A percentile compares a stretch with the other conserved stretches of the same genome.
Conservation (phyloP, 306 rosid genomes). For the Inga leiocalycina region DNA sequence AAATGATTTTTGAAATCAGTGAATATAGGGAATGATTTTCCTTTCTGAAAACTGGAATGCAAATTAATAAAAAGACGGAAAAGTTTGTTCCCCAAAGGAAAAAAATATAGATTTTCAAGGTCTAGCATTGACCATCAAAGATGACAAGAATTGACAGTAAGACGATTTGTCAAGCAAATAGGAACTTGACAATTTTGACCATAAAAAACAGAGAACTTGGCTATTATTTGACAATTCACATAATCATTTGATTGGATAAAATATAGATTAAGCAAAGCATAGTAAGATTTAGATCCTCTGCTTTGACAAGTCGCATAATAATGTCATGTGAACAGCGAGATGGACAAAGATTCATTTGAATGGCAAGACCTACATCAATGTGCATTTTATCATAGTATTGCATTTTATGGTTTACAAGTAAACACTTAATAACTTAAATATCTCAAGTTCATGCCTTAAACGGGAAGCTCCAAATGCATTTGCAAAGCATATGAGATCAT, state of each 20-base stretch:
- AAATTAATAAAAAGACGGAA: neutral
- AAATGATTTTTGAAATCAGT: slow-evolving; percentile 19
- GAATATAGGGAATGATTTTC: slow-evolving; percentile 1
- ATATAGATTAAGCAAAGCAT: neutral
- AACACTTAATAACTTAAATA: neutral
- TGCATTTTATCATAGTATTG: too few species aligned
- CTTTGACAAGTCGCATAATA: neutral
- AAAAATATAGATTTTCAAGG: neutral
- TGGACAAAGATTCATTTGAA: neutral
- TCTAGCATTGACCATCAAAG: neutral
- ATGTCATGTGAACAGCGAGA: neutral
- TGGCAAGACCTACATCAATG: neutral
- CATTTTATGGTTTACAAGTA: slow-evolving; percentile 16
- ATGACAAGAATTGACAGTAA: neutral
- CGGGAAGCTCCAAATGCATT: slow-evolving; percentile 75
- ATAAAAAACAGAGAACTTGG: neutral
- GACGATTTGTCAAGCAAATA: neutral
- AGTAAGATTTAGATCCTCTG: neutral
- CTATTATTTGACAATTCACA: neutral
- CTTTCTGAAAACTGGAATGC: neutral
- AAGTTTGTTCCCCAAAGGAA: neutral
- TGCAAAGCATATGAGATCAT: slow-evolving; percentile 58
- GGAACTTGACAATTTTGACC: too few species aligned
- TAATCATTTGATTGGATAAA: neutral
- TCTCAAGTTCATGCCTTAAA: slow-evolving; percentile 50